Percentiles rank a stretch among this genome's conserved stretches.
Conservation (phyloP, 1,139 yeast genomes). For the Kurtzmaniella natalensis region DNA sequence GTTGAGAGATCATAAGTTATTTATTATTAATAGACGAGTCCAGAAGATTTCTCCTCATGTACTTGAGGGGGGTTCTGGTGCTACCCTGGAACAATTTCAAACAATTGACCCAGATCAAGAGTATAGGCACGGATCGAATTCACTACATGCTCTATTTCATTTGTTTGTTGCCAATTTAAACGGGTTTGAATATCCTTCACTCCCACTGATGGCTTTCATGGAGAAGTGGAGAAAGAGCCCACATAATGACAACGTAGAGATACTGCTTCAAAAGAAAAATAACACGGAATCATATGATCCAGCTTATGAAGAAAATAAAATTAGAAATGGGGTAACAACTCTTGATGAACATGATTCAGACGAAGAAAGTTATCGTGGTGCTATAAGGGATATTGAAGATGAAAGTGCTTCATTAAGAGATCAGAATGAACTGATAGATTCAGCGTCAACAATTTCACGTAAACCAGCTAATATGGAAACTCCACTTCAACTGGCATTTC, state of each 20-base stretch:
- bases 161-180: constrained; percentile 30
- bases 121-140: constrained; percentile 26
- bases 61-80: not conserved
- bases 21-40: constrained; percentile 8
- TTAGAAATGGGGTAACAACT: constrained; percentile 32
- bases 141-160: constrained; percentile 30
- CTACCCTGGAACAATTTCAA: not conserved
- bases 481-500: not conserved
- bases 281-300: constrained; percentile 17
- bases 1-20: constrained; percentile 49
- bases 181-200: constrained; percentile 52
- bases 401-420: not conserved
- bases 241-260: constrained; percentile 9
- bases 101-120: constrained; percentile 12
- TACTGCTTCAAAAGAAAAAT: constrained; percentile 14
- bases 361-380: constrained; percentile 6
- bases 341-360: constrained; percentile 10
- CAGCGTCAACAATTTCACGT: constrained; percentile 9
- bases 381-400: not conserved
- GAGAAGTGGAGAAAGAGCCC: constrained; percentile 15
- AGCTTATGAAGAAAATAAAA: constrained; percentile 36
- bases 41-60: constrained; percentile 2
- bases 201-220: constrained; percentile 49
- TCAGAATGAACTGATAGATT: constrained; percentile 10
- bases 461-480: not conserved